A percentile compares a stretch with the other conserved stretches of the same genome.
These are phyloP conservation scores for Pestalotiopsis sp. DNA, from an alignment of 2,329 filamentous ascomycete species.

Conservation along the genomic window DNA sequence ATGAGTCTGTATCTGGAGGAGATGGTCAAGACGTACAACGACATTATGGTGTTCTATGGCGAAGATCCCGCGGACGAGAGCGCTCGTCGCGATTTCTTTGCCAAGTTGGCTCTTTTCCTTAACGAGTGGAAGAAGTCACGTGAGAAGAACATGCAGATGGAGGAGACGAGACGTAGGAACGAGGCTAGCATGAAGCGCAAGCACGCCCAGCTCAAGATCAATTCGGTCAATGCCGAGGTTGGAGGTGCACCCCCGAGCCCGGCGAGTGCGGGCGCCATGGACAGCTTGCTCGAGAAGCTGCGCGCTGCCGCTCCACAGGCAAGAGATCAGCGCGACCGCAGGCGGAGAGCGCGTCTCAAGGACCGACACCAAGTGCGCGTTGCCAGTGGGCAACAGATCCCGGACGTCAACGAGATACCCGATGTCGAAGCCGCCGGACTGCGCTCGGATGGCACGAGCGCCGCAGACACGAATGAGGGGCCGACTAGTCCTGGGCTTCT, in stretches of 20 bases:
- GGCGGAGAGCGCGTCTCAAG: conserved; percentile 84
- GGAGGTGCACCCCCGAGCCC: conserved; percentile 62
- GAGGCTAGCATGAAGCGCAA: conserved; percentile 94
- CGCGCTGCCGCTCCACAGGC: conserved; percentile 90
- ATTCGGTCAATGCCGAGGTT: conserved; percentile 41
- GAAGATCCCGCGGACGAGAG: conserved; percentile 92
- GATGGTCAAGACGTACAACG: conserved; percentile 87
- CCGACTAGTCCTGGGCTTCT: conserved; percentile 52
- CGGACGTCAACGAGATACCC: conserved; percentile 66
- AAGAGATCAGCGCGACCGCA: conserved; percentile 84
- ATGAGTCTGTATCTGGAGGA: conserved; percentile 92
- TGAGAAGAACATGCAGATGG: conserved; percentile 84
- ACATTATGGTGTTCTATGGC: conserved; percentile 95
- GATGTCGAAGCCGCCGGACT: conserved; percentile 48
- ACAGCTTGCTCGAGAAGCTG: conserved; percentile 90
- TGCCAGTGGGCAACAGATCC: conserved; percentile 86
- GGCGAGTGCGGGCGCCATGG: conserved; percentile 86
- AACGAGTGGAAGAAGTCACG: conserved; percentile 94
- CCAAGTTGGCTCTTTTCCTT: conserved; percentile 88
- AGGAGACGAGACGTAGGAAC: conserved; percentile 82
- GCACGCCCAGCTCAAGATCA: conserved; percentile 67
- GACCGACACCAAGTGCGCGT: conserved; percentile 88
- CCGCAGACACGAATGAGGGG: conserved; percentile 48
- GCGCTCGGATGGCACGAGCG: conserved; percentile 33
- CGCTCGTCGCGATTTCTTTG: conserved; percentile 92